Evolutionary conservation across 2,329 filamentous ascomycete species (phyloP).

Genomic region (Cryphonectria nitschkei): DNA sequence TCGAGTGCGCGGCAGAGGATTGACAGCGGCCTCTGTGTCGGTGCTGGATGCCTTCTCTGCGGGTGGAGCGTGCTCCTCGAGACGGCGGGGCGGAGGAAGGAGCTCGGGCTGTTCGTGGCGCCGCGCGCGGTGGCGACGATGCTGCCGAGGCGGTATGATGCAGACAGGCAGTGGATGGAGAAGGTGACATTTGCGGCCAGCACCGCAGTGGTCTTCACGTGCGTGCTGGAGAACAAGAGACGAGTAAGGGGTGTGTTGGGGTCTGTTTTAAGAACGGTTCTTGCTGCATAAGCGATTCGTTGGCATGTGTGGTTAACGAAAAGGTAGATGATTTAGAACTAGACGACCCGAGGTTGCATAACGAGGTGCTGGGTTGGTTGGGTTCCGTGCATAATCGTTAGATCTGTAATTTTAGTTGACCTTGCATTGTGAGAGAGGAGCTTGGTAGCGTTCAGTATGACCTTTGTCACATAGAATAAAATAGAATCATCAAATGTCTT

Average conservation of each 20-base stretch:
- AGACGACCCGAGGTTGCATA: not conserved
- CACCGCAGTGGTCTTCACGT: conserved; percentile 71
- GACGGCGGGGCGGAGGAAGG: conserved; percentile 65
- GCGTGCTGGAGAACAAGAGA: conserved; percentile 62
- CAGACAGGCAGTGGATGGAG: conserved; percentile 69
- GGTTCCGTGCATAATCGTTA: not conserved
- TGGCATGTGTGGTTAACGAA: not conserved
- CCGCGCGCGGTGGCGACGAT: conserved; percentile 77
- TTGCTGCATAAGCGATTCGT: conserved; percentile 38
- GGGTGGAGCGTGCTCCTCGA: conserved; percentile 84
- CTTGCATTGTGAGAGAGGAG: not conserved
- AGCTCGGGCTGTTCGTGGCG: conserved; percentile 80
- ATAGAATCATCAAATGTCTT: not conserved
- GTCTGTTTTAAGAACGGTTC: conserved; percentile 56
- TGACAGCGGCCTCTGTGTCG: conserved; percentile 70
- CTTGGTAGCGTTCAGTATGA: not conserved
- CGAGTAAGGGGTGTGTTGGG: conserved; percentile 73
- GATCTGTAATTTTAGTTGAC: not conserved
- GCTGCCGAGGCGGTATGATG: conserved; percentile 69
- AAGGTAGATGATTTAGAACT: not conserved
- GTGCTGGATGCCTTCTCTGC: conserved; percentile 72
- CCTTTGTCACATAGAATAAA: not conserved
- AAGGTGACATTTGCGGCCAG: conserved; percentile 68
- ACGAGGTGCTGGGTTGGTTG: not conserved
- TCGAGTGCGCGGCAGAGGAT: conserved; percentile 52